Conservation (phyloP, 2,329 filamentous ascomycete species). For the Aspergillus fumigatus region DNA sequence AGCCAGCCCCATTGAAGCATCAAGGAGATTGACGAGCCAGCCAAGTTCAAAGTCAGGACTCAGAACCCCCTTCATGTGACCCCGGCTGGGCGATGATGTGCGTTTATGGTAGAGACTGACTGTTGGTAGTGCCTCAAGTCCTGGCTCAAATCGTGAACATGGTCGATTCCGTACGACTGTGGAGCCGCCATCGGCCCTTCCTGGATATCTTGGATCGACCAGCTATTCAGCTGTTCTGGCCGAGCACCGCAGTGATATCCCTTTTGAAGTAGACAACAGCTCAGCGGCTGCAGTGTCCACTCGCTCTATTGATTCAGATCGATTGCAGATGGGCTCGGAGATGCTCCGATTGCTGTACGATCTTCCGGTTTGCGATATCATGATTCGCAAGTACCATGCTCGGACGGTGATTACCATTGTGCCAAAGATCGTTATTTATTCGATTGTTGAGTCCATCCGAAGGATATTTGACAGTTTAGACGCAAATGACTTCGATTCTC, state of each 20-base stretch:
- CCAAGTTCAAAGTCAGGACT: conserved; percentile 22
- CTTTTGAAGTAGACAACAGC: conserved; percentile 26
- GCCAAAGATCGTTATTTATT: conserved; percentile 22
- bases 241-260: conserved; percentile 31
- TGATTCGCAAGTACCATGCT: conserved; percentile 25
- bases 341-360: conserved; percentile 27
- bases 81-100: neutral
- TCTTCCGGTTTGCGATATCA: conserved; percentile 18
- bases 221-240: conserved; percentile 32
- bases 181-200: conserved; percentile 23
- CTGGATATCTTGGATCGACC: conserved; percentile 33
- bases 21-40: conserved; percentile 16
- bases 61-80: neutral
- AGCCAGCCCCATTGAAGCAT: conserved; percentile 5
- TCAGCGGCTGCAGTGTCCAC: conserved; percentile 12
- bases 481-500: conserved; percentile 18
- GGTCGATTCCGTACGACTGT: conserved; percentile 17
- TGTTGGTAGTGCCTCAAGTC: conserved; percentile 19
- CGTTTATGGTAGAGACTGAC: conserved; percentile 1
- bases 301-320: conserved; percentile 21
- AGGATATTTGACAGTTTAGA: conserved; percentile 23
- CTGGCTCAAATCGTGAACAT: conserved; percentile 14
- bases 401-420: conserved; percentile 19
- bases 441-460: conserved; percentile 23
- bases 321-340: conserved; percentile 28